Evolutionary conservation across 768 basidiomycete species (phyloP).

Genomic region (Tricholoma terreum): DNA sequence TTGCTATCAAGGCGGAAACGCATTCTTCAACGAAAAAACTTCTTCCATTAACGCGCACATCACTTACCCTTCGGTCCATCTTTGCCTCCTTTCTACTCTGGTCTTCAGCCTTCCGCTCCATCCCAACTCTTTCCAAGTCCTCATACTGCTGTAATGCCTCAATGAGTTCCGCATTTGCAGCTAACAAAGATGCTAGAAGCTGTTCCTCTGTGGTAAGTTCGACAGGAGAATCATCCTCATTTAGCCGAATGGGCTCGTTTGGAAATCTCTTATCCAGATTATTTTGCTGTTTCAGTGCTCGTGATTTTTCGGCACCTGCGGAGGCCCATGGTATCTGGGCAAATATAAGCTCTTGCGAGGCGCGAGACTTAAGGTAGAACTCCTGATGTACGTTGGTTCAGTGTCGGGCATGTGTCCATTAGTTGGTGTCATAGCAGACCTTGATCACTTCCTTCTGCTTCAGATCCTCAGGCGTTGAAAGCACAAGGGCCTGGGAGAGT

Average conservation of each 20-base stretch:
- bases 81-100: slow-evolving; percentile 65
- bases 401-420: not conserved
- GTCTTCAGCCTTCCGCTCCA: slow-evolving; percentile 63
- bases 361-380: slow-evolving; percentile 73
- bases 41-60: not conserved
- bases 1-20: slow-evolving; percentile 16
- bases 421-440: slow-evolving; percentile 26
- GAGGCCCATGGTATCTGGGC: slow-evolving; percentile 92
- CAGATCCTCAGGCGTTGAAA: slow-evolving; percentile 69
- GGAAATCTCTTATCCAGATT: slow-evolving; percentile 10
- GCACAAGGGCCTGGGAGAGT: slow-evolving; percentile 66
- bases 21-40: not conserved
- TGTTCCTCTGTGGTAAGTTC: slow-evolving; percentile 70
- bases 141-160: slow-evolving; percentile 73
- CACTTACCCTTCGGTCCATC: slow-evolving; percentile 63
- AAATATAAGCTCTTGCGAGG: slow-evolving; percentile 80
- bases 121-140: slow-evolving; percentile 67
- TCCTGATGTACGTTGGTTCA: slow-evolving; percentile 52
- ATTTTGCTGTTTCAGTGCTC: slow-evolving; percentile 31
- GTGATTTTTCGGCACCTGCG: slow-evolving; percentile 73
- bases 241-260: not conserved
- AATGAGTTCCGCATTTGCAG: slow-evolving; percentile 67
- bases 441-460: slow-evolving; percentile 62
- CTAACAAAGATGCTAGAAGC: slow-evolving; percentile 68
- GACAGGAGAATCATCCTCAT: slow-evolving; percentile 28